Percentiles rank a stretch among this genome's conserved stretches.
phyloP scores from a whole-genome alignment of 2,329 filamentous ascomycete species.

The Colletotrichum destructivum region DNA sequence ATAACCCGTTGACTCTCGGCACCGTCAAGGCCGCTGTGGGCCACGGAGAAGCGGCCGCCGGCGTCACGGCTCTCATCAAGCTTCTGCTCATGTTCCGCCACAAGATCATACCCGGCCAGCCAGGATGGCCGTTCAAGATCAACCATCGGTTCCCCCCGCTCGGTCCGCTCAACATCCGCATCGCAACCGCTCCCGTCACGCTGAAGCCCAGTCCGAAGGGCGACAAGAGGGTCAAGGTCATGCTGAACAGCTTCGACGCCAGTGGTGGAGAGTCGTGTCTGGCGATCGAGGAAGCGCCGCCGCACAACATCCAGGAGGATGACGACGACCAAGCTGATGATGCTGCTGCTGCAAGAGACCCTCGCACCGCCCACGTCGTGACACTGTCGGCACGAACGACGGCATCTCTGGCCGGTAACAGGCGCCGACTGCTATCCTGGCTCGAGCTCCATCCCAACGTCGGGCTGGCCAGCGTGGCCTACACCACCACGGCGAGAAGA shows the following conservation, averaged over 20 bases:
- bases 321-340: no score
- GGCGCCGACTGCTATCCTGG: constrained; percentile 49
- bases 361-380: constrained; percentile 50
- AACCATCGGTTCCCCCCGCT: constrained; percentile 54
- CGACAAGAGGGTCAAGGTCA: background rate
- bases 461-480: constrained; percentile 62
- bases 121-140: constrained; percentile 62
- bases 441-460: constrained; percentile 56
- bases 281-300: background rate
- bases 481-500: constrained; percentile 62
- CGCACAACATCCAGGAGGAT: no score
- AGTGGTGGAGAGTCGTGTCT: background rate
- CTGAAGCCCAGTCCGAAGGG: background rate
- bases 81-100: constrained; percentile 59
- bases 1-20: constrained; percentile 5
- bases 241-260: constrained; percentile 9
- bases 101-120: constrained; percentile 61
- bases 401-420: background rate
- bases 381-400: background rate
- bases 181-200: constrained; percentile 36
- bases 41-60: constrained; percentile 46
- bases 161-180: constrained; percentile 48
- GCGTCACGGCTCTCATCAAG: constrained; percentile 51
- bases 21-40: constrained; percentile 45
- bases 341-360: constrained; percentile 47